Evolutionary conservation across 805 yeast species (phyloP).

Genomic region (Kuraishia floccosa): DNA sequence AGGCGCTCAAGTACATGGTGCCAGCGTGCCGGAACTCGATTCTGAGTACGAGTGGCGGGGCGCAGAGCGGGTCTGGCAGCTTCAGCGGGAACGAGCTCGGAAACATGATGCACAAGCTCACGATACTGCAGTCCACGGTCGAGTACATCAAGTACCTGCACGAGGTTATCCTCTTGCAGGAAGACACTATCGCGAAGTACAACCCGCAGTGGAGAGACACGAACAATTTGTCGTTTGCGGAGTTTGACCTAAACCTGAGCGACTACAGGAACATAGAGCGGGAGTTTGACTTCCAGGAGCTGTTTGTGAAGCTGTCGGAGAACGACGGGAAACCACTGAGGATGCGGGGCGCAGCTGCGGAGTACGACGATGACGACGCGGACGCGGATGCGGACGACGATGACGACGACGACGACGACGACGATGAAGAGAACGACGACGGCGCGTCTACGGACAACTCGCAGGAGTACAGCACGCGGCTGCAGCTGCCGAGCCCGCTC

Average conservation of each 20-base stretch:
- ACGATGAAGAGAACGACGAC: not conserved
- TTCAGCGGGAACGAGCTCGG: constrained; percentile 11
- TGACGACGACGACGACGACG: constrained; percentile 2
- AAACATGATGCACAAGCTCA: constrained; percentile 57
- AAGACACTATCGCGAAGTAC: constrained; percentile 12
- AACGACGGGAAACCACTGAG: constrained; percentile 19
- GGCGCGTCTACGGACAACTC: not conserved
- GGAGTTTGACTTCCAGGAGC: constrained; percentile 37
- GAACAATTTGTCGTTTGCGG: constrained; percentile 33
- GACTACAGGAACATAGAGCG: constrained; percentile 46
- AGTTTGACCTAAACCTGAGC: constrained; percentile 47
- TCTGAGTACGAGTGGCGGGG: constrained; percentile 5
- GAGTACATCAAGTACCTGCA: constrained; percentile 69
- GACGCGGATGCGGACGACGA: not conserved
- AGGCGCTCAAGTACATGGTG: constrained; percentile 62
- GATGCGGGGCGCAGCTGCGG: not conserved
- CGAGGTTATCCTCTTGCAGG: constrained; percentile 39
- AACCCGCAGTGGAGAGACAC: constrained; percentile 16
- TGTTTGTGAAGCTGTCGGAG: constrained; percentile 16
- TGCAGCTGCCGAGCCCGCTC: constrained; percentile 2
- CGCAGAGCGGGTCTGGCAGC: not conserved
- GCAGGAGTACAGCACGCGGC: not conserved
- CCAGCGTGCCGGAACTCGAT: constrained; percentile 63
- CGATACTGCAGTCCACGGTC: constrained; percentile 73
- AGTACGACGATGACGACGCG: not conserved